Conservation (phyloP, 108 stramenopile genomes). For the Conticribra guillardii region DNA sequence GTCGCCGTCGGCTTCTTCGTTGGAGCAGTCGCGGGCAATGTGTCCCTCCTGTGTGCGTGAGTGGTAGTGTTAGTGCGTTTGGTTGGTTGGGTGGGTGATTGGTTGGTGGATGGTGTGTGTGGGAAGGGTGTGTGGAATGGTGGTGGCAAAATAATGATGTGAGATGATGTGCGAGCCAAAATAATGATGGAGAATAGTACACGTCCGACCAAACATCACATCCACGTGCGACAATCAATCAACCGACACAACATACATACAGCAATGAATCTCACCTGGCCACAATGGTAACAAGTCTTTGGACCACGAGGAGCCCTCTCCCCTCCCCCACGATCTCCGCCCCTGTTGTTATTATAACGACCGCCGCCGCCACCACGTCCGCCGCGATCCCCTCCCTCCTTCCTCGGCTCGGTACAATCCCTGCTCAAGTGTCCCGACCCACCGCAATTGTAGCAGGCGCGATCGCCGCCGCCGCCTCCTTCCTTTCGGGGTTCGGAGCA, state of each 20-base stretch:
- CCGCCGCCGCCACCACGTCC: slow-evolving; percentile 19
- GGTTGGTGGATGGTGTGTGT: not conserved
- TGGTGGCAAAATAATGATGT: no score
- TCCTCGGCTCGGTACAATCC: slow-evolving; percentile 21
- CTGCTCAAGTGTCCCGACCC: slow-evolving; percentile 23
- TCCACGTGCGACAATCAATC: no score
- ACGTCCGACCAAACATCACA: no score
- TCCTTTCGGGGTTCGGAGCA: slow-evolving; percentile 13
- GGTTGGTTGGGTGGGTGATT: not conserved
- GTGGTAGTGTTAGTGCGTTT: not conserved
- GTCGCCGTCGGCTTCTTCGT: slow-evolving; percentile 65
- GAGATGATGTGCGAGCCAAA: no score
- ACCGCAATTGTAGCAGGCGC: slow-evolving; percentile 43
- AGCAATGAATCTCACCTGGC: slow-evolving; percentile 37
- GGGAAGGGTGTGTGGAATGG: no score
- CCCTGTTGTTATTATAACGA: not conserved
- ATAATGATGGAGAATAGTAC: no score
- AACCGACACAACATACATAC: not conserved
- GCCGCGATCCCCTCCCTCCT: slow-evolving; percentile 6
- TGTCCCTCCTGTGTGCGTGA: slow-evolving; percentile 43
- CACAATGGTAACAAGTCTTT: slow-evolving; percentile 88
- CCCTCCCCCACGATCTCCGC: not conserved
- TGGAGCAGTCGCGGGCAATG: slow-evolving; percentile 64
- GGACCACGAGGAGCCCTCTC: slow-evolving; percentile 25
- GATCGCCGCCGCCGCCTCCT: slow-evolving; percentile 19